These are phyloP conservation scores for Luffa acutangula DNA, from an alignment of 306 rosid species.

Conservation along the genomic window DNA sequence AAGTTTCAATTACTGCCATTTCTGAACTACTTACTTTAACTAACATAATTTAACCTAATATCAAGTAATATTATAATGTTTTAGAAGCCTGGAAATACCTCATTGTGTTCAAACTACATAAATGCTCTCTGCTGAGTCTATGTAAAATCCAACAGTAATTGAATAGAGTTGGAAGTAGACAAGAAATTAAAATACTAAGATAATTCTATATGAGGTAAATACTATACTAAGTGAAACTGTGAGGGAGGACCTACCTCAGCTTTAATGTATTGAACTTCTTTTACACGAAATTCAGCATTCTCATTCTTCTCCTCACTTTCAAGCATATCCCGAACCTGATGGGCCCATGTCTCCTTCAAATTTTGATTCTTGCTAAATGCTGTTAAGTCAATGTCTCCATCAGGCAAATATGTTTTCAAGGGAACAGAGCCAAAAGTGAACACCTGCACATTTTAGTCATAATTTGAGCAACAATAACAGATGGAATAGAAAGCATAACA, in stretches of 20 bases:
- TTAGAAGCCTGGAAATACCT: neutral
- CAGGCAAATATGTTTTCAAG: constrained; percentile 94
- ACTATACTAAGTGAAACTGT: neutral
- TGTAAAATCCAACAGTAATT: neutral
- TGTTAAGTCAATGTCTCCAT: constrained; percentile 97
- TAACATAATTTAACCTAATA: neutral
- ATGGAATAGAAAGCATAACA: neutral
- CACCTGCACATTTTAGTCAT: constrained; percentile 42
- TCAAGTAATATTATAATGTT: neutral
- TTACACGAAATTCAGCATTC: constrained; percentile 82
- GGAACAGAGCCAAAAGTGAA: constrained; percentile 98
- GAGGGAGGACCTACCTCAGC: constrained; percentile 66
- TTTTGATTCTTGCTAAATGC: constrained; percentile 72
- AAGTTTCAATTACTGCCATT: neutral
- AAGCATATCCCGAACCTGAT: constrained; percentile 85
- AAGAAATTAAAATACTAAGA: neutral
- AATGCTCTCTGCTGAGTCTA: neutral
- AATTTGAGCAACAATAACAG: neutral
- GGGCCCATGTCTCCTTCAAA: constrained; percentile 92
- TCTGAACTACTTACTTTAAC: neutral
- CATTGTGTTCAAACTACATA: neutral
- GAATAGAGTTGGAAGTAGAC: neutral
- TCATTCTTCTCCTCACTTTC: constrained; percentile 87
- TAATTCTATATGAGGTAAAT: constrained; percentile 9
- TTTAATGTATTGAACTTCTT: constrained; percentile 97